Percentiles rank a stretch among this genome's conserved stretches.
Evolutionary conservation across 192 early-diverging fungal species (phyloP).

Genomic region (Coemansia sp.): DNA sequence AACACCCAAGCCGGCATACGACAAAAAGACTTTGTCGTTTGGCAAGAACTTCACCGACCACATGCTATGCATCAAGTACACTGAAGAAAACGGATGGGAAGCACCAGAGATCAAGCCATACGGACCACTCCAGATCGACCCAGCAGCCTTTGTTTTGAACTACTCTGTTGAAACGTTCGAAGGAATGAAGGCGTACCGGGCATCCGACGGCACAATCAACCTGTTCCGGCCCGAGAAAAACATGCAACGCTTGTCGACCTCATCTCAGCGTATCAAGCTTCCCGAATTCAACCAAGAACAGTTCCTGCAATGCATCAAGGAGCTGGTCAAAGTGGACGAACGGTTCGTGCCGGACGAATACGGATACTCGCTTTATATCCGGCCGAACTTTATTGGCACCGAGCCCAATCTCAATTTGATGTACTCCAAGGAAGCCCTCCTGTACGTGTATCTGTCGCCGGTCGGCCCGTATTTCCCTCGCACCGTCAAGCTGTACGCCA

Average conservation of each 20-base stretch:
- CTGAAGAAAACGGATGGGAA: constrained; percentile 69
- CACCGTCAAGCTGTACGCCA: constrained; percentile 85
- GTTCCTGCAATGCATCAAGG: constrained; percentile 82
- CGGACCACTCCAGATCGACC: constrained; percentile 76
- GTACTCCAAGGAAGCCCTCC: constrained; percentile 72
- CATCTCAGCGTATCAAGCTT: constrained; percentile 83
- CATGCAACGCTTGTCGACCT: constrained; percentile 83
- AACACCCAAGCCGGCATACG: constrained; percentile 30
- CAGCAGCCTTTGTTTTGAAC: constrained; percentile 88
- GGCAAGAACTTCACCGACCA: constrained; percentile 93
- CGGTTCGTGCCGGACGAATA: constrained; percentile 87
- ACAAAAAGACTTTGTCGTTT: constrained; percentile 65
- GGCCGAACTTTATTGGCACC: constrained; percentile 94
- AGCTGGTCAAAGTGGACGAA: constrained; percentile 77
- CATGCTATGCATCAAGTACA: constrained; percentile 89
- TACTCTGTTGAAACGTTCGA: constrained; percentile 95
- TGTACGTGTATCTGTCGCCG: constrained; percentile 91
- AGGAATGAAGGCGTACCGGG: constrained; percentile 91
- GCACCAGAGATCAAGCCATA: constrained; percentile 87
- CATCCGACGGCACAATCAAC: constrained; percentile 80
- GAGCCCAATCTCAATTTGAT: constrained; percentile 82
- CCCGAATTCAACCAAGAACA: constrained; percentile 83
- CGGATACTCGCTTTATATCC: constrained; percentile 93
- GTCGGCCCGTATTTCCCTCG: constrained; percentile 95
- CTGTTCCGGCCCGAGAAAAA: constrained; percentile 97